Percentiles rank a stretch among this genome's conserved stretches.
Conservation (phyloP, 139 green algal species). For the Ettlia oleoabundans region DNA sequence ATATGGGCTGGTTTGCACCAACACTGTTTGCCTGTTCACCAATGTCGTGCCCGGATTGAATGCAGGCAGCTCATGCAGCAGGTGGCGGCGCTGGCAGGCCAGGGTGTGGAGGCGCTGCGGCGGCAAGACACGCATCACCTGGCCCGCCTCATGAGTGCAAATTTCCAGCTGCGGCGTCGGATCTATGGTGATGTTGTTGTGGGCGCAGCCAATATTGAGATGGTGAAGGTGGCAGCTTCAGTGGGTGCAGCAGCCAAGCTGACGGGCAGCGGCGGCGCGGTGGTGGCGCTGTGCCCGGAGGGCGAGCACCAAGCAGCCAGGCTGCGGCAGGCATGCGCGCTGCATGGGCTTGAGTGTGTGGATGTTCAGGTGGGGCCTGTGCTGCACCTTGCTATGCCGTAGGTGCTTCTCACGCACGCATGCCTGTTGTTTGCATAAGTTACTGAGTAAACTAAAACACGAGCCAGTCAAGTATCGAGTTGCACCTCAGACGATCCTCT, state of each 20-base stretch:
- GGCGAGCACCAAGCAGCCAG: conserved; percentile 41
- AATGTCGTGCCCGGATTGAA: not conserved
- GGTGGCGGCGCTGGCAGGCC: conserved; percentile 65
- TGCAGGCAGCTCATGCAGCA: conserved; percentile 58
- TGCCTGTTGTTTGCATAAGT: not conserved
- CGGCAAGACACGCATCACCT: conserved; percentile 46
- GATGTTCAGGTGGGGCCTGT: conserved; percentile 15
- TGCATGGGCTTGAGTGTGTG: conserved; percentile 21
- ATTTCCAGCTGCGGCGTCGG: conserved; percentile 73
- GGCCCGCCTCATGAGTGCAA: conserved; percentile 72
- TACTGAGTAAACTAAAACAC: not conserved
- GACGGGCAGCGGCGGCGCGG: conserved; percentile 83
- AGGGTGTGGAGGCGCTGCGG: conserved; percentile 60
- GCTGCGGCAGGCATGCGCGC: conserved; percentile 36
- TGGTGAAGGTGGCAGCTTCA: conserved; percentile 74
- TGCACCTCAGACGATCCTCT: not conserved
- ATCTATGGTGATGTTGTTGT: conserved; percentile 80
- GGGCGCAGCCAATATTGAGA: conserved; percentile 74
- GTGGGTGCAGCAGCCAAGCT: conserved; percentile 87
- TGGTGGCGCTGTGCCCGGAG: conserved; percentile 69
- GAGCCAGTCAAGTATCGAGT: too few species aligned
- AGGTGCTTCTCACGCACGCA: not conserved
- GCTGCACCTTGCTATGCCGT: not conserved
- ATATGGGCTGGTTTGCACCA: too few species aligned
- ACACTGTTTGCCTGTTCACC: not conserved